A percentile compares a stretch with the other conserved stretches of the same genome.
phyloP scores from a whole-genome alignment of 371 early-diverging fungal species.

The Mycotypha africana region DNA sequence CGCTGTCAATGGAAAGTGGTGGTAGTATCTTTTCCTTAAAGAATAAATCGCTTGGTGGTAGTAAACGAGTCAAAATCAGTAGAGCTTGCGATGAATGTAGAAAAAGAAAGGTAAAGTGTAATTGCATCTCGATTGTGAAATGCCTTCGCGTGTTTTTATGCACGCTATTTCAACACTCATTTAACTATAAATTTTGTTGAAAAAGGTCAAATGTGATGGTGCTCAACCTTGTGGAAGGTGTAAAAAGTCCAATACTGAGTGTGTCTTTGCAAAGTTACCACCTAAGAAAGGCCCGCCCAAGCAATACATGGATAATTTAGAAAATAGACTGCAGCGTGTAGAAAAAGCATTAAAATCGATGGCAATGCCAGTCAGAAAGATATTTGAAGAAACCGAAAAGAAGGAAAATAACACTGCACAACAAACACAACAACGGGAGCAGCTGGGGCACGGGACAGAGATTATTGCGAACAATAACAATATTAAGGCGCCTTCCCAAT shows the following conservation, averaged over 20 bases:
- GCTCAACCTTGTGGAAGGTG: slow-evolving; percentile 44
- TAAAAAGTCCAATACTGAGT: slow-evolving; percentile 28
- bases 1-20: no score
- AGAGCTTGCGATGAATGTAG: slow-evolving; percentile 48
- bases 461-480: not conserved
- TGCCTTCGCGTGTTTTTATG: no score
- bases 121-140: no score
- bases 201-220: slow-evolving; percentile 48
- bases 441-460: not conserved
- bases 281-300: slow-evolving; percentile 43
- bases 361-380: slow-evolving; percentile 18
- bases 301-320: slow-evolving; percentile 44
- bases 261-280: slow-evolving; percentile 40
- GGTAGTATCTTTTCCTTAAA: slow-evolving; percentile 14
- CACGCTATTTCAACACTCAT: no score
- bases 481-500: slow-evolving; percentile 12
- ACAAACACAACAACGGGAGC: not conserved
- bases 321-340: slow-evolving; percentile 35
- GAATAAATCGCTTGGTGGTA: slow-evolving; percentile 14
- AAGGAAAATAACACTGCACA: not conserved
- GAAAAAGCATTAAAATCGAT: slow-evolving; percentile 38
- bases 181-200: not conserved
- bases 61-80: slow-evolving; percentile 36
- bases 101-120: slow-evolving; percentile 43
- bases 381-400: slow-evolving; percentile 11